A percentile compares a stretch with the other conserved stretches of the same genome.
phyloP scores from a whole-genome alignment of 495 filamentous ascomycete species.

The Annulohypoxylon stygium region DNA sequence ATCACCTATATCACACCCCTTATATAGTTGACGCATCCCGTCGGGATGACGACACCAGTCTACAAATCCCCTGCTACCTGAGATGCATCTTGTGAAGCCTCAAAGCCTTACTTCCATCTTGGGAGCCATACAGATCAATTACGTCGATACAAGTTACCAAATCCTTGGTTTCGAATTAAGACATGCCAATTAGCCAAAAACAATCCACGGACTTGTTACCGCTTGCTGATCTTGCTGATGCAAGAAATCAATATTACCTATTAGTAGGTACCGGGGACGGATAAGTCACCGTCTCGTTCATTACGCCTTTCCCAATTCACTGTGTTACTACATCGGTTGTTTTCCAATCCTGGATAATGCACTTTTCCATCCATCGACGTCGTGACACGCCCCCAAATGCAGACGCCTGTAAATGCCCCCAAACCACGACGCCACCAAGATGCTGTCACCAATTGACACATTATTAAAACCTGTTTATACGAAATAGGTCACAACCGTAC shows the following conservation, averaged over 20 bases:
- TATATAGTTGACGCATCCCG: constrained; percentile 32
- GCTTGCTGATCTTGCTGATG: constrained; percentile 9
- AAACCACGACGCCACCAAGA: constrained; percentile 34
- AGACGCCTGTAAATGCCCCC: constrained; percentile 27
- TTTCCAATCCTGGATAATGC: constrained; percentile 10
- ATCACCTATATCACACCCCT: constrained; percentile 22
- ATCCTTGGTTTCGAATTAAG: constrained; percentile 11
- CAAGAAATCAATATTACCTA: background rate
- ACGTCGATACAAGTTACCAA: constrained; percentile 4
- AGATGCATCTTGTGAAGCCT: constrained; percentile 25
- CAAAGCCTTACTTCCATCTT: constrained; percentile 25
- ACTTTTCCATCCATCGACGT: background rate
- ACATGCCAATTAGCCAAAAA: background rate
- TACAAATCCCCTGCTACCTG: constrained; percentile 3
- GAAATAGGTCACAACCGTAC: background rate
- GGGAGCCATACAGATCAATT: background rate
- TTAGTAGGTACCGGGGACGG: background rate
- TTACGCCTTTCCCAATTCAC: constrained; percentile 5
- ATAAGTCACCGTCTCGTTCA: background rate
- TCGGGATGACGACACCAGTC: constrained; percentile 41
- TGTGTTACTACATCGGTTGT: background rate
- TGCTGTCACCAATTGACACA: constrained; percentile 16
- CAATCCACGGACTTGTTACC: background rate
- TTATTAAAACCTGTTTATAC: constrained; percentile 8
- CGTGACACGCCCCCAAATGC: background rate